A percentile compares a stretch with the other conserved stretches of the same genome.
Evolutionary conservation across 1,139 yeast genomes (phyloP).

Genomic region (Blastobotrys ciferrii): DNA sequence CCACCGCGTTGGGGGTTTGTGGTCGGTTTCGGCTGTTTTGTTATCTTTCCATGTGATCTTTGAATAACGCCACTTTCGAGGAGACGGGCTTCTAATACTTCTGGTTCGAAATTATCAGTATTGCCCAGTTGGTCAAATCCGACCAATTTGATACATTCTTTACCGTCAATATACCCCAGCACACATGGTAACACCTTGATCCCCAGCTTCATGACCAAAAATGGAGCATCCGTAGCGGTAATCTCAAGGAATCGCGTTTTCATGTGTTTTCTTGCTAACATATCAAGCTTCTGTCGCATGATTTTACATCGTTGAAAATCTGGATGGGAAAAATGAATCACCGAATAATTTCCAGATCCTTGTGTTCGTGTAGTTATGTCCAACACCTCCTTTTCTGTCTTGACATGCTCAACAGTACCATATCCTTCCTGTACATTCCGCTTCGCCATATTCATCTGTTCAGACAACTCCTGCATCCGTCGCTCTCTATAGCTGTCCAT

Average conservation of each 20-base stretch:
- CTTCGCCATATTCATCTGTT: slow-evolving; percentile 41
- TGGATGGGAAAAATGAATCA: slow-evolving; percentile 67
- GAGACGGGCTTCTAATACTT: slow-evolving; percentile 45
- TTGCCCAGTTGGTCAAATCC: slow-evolving; percentile 64
- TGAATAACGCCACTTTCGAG: slow-evolving; percentile 22
- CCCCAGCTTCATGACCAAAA: slow-evolving; percentile 59
- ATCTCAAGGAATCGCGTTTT: slow-evolving; percentile 54
- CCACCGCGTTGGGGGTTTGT: neutral
- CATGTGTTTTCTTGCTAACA: slow-evolving; percentile 57
- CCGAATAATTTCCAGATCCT: slow-evolving; percentile 36
- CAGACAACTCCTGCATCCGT: slow-evolving; percentile 61
- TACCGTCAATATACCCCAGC: slow-evolving; percentile 58
- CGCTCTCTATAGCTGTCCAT: slow-evolving; percentile 72
- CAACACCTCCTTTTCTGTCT: slow-evolving; percentile 57
- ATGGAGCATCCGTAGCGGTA: slow-evolving; percentile 68
- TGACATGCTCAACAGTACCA: slow-evolving; percentile 44
- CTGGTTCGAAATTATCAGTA: slow-evolving; percentile 42
- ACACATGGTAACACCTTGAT: slow-evolving; percentile 73
- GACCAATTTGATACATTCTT: slow-evolving; percentile 55
- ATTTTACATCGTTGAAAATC: slow-evolving; percentile 56
- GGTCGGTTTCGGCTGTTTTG: neutral
- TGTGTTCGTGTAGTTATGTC: slow-evolving; percentile 44
- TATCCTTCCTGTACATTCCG: slow-evolving; percentile 42
- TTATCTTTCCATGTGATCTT: neutral
- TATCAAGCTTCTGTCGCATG: slow-evolving; percentile 44